Percentiles rank a stretch among this genome's conserved stretches.
These are phyloP conservation scores for Sugiyamaella paludigena DNA, from an alignment of 1,139 yeast species.

Conservation along the genomic window DNA sequence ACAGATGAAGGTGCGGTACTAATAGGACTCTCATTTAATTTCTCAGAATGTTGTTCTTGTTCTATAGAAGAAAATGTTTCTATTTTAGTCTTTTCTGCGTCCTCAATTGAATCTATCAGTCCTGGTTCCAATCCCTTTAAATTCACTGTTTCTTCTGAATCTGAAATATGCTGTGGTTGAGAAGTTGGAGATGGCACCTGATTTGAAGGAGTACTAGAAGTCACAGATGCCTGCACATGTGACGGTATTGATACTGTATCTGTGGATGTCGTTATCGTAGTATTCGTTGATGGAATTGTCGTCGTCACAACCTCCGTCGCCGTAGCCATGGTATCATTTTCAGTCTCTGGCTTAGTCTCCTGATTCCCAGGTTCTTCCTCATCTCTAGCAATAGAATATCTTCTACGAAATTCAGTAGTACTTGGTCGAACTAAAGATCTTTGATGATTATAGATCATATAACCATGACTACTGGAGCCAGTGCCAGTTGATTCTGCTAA, in stretches of 20 bases:
- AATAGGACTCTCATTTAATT: neutral
- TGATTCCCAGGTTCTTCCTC: neutral
- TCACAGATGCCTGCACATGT: too few species aligned
- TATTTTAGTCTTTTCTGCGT: neutral
- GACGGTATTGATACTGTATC: neutral
- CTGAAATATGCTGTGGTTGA: too few species aligned
- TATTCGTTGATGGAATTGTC: neutral
- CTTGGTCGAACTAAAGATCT: constrained; percentile 11
- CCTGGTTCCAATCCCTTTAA: neutral
- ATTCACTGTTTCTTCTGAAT: neutral
- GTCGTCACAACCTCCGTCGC: neutral
- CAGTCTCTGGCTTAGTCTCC: neutral
- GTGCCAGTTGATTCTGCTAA: constrained; percentile 20
- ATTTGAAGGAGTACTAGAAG: too few species aligned
- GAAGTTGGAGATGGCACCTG: too few species aligned
- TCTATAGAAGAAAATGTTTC: neutral
- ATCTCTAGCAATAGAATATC: constrained; percentile 14
- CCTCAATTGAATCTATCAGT: too few species aligned
- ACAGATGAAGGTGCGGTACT: neutral
- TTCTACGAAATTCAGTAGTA: constrained; percentile 8
- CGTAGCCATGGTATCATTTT: neutral
- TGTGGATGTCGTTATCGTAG: neutral
- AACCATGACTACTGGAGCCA: constrained; percentile 8
- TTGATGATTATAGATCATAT: constrained; percentile 20
- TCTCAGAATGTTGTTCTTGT: neutral